phyloP scores from a whole-genome alignment of 1,139 yeast species.

The Debaryomycetaceae sp. region DNA sequence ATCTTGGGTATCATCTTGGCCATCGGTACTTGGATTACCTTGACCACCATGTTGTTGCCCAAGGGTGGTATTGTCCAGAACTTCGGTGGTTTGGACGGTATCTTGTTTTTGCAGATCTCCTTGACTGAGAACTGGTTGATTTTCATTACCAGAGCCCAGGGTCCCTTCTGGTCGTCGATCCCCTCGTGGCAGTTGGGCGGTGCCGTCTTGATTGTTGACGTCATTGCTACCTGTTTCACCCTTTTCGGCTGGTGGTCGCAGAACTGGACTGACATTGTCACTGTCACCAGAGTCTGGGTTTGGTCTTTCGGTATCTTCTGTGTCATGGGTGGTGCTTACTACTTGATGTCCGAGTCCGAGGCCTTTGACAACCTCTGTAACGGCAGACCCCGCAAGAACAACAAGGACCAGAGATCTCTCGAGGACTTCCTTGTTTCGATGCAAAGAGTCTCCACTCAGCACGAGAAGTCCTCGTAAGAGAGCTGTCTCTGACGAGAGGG shows the following conservation, averaged over 20 bases:
- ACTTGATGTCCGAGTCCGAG: constrained; percentile 82
- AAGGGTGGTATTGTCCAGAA: constrained; percentile 83
- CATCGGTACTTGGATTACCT: constrained; percentile 87
- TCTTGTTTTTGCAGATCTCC: constrained; percentile 85
- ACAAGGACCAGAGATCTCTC: constrained; percentile 69
- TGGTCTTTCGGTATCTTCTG: constrained; percentile 97
- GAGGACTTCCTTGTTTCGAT: constrained; percentile 96
- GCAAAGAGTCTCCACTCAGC: constrained; percentile 98
- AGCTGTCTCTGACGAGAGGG: constrained; percentile 6
- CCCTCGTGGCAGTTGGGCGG: constrained; percentile 96
- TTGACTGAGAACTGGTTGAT: constrained; percentile 95
- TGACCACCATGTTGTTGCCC: constrained; percentile 84
- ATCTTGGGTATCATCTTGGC: constrained; percentile 79
- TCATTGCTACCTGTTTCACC: constrained; percentile 85
- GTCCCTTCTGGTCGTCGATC: constrained; percentile 89
- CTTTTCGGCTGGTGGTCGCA: constrained; percentile 98
- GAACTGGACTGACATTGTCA: constrained; percentile 95
- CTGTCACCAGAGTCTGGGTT: constrained; percentile 89
- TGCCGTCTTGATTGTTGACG: constrained; percentile 85
- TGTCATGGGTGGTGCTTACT: constrained; percentile 95
- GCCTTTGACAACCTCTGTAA: constrained; percentile 91
- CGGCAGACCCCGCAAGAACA: constrained; percentile 73
- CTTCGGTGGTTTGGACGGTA: constrained; percentile 91
- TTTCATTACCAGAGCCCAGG: constrained; percentile 92
- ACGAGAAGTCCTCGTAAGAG: constrained; percentile 62